phyloP scores from a whole-genome alignment of 495 filamentous ascomycete genomes.

The Talaromyces stipitatus region DNA sequence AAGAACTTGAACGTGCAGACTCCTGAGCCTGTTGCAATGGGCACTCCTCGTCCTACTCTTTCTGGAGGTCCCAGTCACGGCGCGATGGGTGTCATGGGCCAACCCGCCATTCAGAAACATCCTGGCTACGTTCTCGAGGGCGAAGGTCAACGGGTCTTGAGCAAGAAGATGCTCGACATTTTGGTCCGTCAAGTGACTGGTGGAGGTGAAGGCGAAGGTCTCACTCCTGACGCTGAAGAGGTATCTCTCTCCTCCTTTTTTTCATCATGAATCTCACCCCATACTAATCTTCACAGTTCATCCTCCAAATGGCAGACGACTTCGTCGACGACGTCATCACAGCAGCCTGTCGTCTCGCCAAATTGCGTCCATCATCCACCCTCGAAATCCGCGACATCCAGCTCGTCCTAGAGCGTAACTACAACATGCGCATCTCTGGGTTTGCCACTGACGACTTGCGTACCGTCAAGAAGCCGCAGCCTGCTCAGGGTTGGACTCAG shows the following conservation, averaged over 20 bases:
- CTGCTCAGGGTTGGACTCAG: slow-evolving; percentile 76
- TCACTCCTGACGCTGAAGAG: slow-evolving; percentile 92
- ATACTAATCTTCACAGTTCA: slow-evolving; percentile 44
- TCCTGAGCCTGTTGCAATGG: slow-evolving; percentile 64
- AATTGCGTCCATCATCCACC: slow-evolving; percentile 77
- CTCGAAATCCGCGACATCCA: slow-evolving; percentile 93
- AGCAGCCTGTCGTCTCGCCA: slow-evolving; percentile 82
- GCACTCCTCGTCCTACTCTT: slow-evolving; percentile 66
- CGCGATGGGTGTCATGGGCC: slow-evolving; percentile 70
- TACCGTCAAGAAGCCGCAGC: slow-evolving; percentile 86
- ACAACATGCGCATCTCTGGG: slow-evolving; percentile 95
- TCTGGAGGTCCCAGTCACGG: slow-evolving; percentile 65
- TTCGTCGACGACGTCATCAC: slow-evolving; percentile 89
- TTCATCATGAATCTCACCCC: slow-evolving; percentile 2
- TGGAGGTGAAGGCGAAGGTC: slow-evolving; percentile 57
- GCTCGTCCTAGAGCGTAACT: slow-evolving; percentile 89
- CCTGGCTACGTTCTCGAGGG: slow-evolving; percentile 79
- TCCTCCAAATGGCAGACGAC: slow-evolving; percentile 84
- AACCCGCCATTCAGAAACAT: slow-evolving; percentile 75
- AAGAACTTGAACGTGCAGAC: slow-evolving; percentile 64
- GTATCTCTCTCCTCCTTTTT: slow-evolving; percentile 36
- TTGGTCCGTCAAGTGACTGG: slow-evolving; percentile 89
- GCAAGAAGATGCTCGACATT: slow-evolving; percentile 94
- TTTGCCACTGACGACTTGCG: slow-evolving; percentile 90
- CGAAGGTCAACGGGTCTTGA: slow-evolving; percentile 80